phyloP scores from a whole-genome alignment of 2,329 filamentous ascomycete species.

The Penicillium sp. region DNA sequence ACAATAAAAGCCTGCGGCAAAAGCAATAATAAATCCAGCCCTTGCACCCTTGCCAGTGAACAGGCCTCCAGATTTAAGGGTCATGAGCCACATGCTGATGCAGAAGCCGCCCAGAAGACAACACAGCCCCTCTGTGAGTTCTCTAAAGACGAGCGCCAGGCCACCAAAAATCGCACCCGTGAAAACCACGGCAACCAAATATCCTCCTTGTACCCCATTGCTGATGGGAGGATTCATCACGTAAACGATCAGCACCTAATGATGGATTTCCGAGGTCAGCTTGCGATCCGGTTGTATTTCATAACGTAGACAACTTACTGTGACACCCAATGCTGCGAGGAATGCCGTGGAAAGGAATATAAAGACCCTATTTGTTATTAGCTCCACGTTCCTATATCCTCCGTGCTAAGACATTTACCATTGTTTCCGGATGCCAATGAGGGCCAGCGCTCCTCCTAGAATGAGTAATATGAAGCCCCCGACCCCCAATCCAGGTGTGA shows the following conservation, averaged over 20 bases:
- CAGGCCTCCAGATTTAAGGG: slow-evolving; percentile 70
- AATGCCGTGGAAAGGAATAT: slow-evolving; percentile 76
- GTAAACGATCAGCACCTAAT: slow-evolving; percentile 70
- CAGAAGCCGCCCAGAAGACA: slow-evolving; percentile 85
- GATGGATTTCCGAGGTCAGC: background rate
- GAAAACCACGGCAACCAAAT: slow-evolving; percentile 71
- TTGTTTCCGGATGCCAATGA: slow-evolving; percentile 78
- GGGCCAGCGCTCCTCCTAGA: slow-evolving; percentile 63
- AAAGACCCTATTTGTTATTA: slow-evolving; percentile 52
- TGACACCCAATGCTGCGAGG: slow-evolving; percentile 66
- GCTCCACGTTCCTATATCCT: background rate
- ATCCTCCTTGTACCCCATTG: slow-evolving; percentile 75
- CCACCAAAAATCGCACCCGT: slow-evolving; percentile 71
- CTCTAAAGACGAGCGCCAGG: slow-evolving; percentile 70
- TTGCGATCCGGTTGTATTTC: too few species aligned
- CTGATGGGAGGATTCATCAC: slow-evolving; percentile 76
- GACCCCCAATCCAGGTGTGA: slow-evolving; percentile 79
- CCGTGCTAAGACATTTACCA: slow-evolving; percentile 41
- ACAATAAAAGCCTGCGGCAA: slow-evolving; percentile 65
- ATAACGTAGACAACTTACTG: slow-evolving; percentile 41
- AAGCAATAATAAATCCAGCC: slow-evolving; percentile 68
- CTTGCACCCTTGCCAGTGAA: slow-evolving; percentile 60
- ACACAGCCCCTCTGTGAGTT: slow-evolving; percentile 78
- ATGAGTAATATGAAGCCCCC: slow-evolving; percentile 71
- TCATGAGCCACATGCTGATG: slow-evolving; percentile 84